Percentiles rank a stretch among this genome's conserved stretches.
Evolutionary conservation across 2,329 filamentous ascomycete species (phyloP).

Genomic region (Neonectria faginata): DNA sequence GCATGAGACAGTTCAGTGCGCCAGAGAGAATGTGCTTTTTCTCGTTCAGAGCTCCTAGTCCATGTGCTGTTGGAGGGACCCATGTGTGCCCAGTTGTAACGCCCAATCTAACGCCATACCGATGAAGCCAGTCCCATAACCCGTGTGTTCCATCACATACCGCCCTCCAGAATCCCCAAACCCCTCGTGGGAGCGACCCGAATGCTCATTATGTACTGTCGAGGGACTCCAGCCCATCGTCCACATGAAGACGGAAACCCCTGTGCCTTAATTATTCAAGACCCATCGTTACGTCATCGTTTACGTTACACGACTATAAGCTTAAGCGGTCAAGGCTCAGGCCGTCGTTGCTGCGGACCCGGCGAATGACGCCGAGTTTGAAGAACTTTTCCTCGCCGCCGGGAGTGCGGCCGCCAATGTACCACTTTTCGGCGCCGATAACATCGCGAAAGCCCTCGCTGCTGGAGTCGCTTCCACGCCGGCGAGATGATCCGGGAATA

Average conservation of each 20-base stretch:
- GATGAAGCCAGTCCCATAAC: conserved; percentile 15
- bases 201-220: conserved; percentile 23
- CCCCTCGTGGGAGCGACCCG: conserved; percentile 17
- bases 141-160: conserved; percentile 11
- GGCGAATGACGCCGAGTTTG: conserved; percentile 80
- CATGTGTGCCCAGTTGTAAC: conserved; percentile 8
- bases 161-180: conserved; percentile 3
- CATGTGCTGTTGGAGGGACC: conserved; percentile 16
- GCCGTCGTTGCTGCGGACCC: conserved; percentile 79
- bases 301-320: conserved; percentile 61
- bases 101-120: conserved; percentile 26
- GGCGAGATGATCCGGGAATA: conserved; percentile 55
- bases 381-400: conserved; percentile 85
- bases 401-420: conserved; percentile 81
- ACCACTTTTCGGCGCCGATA: conserved; percentile 81
- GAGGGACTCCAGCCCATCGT: conserved; percentile 10
- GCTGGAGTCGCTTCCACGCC: conserved; percentile 80
- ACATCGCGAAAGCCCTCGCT: conserved; percentile 82
- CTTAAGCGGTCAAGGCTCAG: conserved; percentile 81
- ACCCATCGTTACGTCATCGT: conserved; percentile 9
- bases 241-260: conserved; percentile 3
- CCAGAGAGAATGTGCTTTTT: conserved; percentile 26
- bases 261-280: conserved; percentile 9
- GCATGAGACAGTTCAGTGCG: background rate
- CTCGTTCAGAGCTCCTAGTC: conserved; percentile 29